A percentile compares a stretch with the other conserved stretches of the same genome.
Conservation (phyloP, 2,329 filamentous ascomycete species). For the Beauveria caledonica region DNA sequence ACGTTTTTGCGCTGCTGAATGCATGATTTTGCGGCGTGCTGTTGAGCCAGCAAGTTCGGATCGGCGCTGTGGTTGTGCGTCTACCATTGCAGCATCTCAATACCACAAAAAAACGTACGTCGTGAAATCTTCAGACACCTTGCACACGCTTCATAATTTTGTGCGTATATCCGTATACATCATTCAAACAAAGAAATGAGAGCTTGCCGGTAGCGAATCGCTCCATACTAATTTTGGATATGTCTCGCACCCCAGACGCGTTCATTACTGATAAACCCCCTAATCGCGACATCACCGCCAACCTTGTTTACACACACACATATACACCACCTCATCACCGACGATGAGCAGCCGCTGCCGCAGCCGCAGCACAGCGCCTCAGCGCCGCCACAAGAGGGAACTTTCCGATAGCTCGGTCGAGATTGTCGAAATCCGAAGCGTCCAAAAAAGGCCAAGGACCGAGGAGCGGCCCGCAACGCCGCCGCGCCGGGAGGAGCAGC, state of each 20-base stretch:
- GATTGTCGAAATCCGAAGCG: background rate
- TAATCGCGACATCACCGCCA: background rate
- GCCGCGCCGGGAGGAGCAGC: constrained; percentile 25
- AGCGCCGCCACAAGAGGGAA: background rate
- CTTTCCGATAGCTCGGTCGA: background rate
- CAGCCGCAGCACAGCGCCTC: background rate
- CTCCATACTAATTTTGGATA: background rate
- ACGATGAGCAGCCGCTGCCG: too few relatives aligned
- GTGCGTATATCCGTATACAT: background rate
- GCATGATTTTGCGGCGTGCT: too few relatives aligned
- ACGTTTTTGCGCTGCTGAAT: too few relatives aligned
- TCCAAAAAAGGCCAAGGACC: background rate
- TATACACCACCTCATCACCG: background rate
- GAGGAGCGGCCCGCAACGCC: background rate
- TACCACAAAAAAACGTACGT: background rate
- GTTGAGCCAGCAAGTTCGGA: too few relatives aligned
- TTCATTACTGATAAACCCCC: background rate
- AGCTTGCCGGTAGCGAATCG: background rate
- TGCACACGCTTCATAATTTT: background rate
- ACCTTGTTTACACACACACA: background rate
- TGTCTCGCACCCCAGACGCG: background rate
- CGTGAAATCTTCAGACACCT: background rate
- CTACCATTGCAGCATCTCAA: too few relatives aligned
- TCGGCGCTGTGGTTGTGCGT: too few relatives aligned
- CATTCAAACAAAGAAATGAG: background rate